Evolutionary conservation across 768 basidiomycete species (phyloP).

Genomic region (Trametes meyenii): DNA sequence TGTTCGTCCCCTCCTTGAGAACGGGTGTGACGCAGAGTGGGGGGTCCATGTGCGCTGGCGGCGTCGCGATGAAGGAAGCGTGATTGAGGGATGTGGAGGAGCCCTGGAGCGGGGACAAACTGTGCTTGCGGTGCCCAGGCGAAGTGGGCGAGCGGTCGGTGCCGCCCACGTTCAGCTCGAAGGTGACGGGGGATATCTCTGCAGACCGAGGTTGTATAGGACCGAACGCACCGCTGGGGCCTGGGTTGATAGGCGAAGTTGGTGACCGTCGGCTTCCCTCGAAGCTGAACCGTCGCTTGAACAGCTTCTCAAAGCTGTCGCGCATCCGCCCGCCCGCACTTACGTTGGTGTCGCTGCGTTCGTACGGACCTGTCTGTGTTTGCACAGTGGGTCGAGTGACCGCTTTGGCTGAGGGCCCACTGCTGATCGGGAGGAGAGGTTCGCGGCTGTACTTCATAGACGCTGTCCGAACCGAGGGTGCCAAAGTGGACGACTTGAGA

Average conservation of each 20-base stretch:
- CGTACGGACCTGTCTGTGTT: slow-evolving; percentile 30
- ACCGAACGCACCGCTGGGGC: slow-evolving; percentile 19
- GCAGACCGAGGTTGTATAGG: slow-evolving; percentile 25
- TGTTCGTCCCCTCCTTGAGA: slow-evolving; percentile 38
- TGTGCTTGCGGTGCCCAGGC: slow-evolving; percentile 26
- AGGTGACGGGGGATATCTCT: slow-evolving; percentile 28
- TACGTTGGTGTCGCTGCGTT: slow-evolving; percentile 32
- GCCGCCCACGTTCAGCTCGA: slow-evolving; percentile 29
- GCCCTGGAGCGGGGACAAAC: slow-evolving; percentile 24
- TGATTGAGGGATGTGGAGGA: slow-evolving; percentile 26
- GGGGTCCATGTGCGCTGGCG: slow-evolving; percentile 36
- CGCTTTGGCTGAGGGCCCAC: slow-evolving; percentile 20
- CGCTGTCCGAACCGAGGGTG: slow-evolving; percentile 43
- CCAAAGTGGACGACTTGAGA: slow-evolving; percentile 36
- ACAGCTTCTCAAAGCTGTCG: slow-evolving; percentile 62
- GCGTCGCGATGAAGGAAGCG: slow-evolving; percentile 29
- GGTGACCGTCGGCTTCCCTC: slow-evolving; percentile 33
- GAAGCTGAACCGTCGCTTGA: slow-evolving; percentile 51
- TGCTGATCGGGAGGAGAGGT: slow-evolving; percentile 63
- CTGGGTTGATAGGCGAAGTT: slow-evolving; percentile 23
- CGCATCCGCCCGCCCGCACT: slow-evolving; percentile 47
- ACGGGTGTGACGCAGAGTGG: slow-evolving; percentile 41
- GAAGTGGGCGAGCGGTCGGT: slow-evolving; percentile 25
- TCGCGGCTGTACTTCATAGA: slow-evolving; percentile 67
- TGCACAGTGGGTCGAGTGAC: slow-evolving; percentile 32